These are phyloP conservation scores for Dictyostelium firmibasis DNA, from an alignment of 78 protist genomes.

Conservation along the genomic window DNA sequence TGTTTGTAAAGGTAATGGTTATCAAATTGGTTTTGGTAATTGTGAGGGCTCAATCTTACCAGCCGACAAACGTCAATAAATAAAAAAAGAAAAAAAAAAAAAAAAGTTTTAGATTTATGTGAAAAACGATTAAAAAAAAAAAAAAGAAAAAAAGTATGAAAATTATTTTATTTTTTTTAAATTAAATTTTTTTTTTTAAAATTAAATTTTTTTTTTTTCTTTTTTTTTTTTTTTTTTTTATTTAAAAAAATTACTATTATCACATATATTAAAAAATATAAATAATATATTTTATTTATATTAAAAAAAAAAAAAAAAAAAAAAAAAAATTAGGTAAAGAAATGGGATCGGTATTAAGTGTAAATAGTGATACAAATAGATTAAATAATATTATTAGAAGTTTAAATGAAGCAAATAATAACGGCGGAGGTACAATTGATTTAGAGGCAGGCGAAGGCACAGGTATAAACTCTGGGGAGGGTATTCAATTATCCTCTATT, in stretches of 20 bases:
- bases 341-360: not conserved
- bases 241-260: no score
- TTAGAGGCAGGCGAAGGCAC: not conserved
- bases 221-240: no score
- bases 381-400: not conserved
- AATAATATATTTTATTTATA: not conserved
- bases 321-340: no score
- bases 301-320: not conserved
- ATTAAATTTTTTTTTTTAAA: not conserved
- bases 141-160: not conserved
- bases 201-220: not conserved
- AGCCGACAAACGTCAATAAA: slow-evolving; percentile 14
- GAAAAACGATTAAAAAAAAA: not conserved
- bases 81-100: not conserved
- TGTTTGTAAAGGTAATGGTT: slow-evolving; percentile 88
- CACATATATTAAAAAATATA: no score
- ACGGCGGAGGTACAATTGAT: not conserved
- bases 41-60: slow-evolving; percentile 69
- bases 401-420: not conserved
- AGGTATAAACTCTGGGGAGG: not conserved
- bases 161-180: not conserved
- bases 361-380: not conserved
- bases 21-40: slow-evolving; percentile 93
- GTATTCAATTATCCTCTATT: slow-evolving; percentile 15
- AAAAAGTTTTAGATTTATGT: not conserved